Evolutionary conservation across 2,329 filamentous ascomycete species (phyloP).

Genomic region (Penicillium fuscoglaucum): DNA sequence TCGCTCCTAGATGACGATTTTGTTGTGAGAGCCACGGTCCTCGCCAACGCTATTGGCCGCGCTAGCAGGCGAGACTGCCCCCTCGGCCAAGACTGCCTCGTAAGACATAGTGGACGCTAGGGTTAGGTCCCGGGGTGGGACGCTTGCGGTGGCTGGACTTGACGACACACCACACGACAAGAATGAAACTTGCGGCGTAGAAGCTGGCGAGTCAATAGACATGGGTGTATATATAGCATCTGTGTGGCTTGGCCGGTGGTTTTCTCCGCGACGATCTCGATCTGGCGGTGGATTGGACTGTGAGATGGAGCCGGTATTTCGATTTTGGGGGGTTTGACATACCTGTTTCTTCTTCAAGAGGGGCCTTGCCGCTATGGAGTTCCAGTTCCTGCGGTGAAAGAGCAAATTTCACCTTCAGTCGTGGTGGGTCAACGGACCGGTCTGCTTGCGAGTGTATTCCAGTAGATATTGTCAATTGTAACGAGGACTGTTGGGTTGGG

Average conservation of each 20-base stretch:
- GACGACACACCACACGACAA: slow-evolving; percentile 17
- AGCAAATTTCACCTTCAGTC: slow-evolving; percentile 10
- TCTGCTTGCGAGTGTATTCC: neutral
- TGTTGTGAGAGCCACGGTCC: neutral
- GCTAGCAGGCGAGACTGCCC: slow-evolving; percentile 5
- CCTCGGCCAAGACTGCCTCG: slow-evolving; percentile 20
- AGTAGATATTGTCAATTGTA: neutral
- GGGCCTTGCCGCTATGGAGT: neutral
- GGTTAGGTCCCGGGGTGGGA: slow-evolving; percentile 21
- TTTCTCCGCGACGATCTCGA: slow-evolving; percentile 6
- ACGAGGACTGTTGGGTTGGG: neutral
- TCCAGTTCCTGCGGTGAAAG: slow-evolving; percentile 2
- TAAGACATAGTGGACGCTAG: slow-evolving; percentile 23
- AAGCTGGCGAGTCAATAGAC: slow-evolving; percentile 9
- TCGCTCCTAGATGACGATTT: neutral
- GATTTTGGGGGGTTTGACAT: neutral
- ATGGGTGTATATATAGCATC: slow-evolving; percentile 4
- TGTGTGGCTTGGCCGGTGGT: slow-evolving; percentile 5
- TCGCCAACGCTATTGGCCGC: neutral
- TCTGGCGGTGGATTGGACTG: neutral
- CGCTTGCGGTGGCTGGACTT: slow-evolving; percentile 13
- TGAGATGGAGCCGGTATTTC: neutral
- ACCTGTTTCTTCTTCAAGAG: slow-evolving; percentile 1
- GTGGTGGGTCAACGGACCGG: slow-evolving; percentile 2
- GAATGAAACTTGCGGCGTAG: slow-evolving; percentile 10